Conservation (phyloP, 352 stramenopile species). For the Elongisporangium senticosum region DNA sequence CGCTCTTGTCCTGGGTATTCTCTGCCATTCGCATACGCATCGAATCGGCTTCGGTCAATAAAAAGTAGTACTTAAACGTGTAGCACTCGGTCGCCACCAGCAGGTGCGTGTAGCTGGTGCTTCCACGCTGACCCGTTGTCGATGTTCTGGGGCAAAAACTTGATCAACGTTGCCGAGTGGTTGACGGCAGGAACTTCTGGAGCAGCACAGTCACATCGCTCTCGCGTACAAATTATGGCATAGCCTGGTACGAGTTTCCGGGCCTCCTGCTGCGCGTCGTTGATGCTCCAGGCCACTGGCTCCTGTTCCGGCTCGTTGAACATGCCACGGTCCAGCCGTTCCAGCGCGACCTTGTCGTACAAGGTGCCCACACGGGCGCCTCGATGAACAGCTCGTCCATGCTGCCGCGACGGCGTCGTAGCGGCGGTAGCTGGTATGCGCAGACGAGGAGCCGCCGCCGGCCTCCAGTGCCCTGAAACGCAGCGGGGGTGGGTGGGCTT, state of each 20-base stretch:
- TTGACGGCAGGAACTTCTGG: slow-evolving; percentile 69
- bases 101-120: slow-evolving; percentile 69
- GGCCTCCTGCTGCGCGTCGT: slow-evolving; percentile 69
- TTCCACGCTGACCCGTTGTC: slow-evolving; percentile 73
- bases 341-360: slow-evolving; percentile 40
- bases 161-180: slow-evolving; percentile 56
- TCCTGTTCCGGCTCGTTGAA: slow-evolving; percentile 49
- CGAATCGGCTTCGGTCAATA: slow-evolving; percentile 61
- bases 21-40: slow-evolving; percentile 75
- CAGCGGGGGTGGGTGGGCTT: too few relatives aligned
- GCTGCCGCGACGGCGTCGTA: too few relatives aligned
- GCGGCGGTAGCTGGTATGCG: too few relatives aligned
- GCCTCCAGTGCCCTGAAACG: too few relatives aligned
- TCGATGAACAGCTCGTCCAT: slow-evolving; percentile 52
- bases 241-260: slow-evolving; percentile 72
- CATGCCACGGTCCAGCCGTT: slow-evolving; percentile 45
- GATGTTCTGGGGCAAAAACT: slow-evolving; percentile 80
- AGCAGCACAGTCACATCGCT: slow-evolving; percentile 65
- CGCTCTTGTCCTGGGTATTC: slow-evolving; percentile 58
- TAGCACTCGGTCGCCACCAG: slow-evolving; percentile 56
- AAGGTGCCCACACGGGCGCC: slow-evolving; percentile 46
- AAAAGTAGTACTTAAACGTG: slow-evolving; percentile 80
- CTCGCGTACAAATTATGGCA: slow-evolving; percentile 64
- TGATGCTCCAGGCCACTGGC: slow-evolving; percentile 43
- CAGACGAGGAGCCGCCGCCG: too few relatives aligned